These are phyloP conservation scores for Nannochloris sp. DNA, from an alignment of 139 green algal species.

Conservation along the genomic window DNA sequence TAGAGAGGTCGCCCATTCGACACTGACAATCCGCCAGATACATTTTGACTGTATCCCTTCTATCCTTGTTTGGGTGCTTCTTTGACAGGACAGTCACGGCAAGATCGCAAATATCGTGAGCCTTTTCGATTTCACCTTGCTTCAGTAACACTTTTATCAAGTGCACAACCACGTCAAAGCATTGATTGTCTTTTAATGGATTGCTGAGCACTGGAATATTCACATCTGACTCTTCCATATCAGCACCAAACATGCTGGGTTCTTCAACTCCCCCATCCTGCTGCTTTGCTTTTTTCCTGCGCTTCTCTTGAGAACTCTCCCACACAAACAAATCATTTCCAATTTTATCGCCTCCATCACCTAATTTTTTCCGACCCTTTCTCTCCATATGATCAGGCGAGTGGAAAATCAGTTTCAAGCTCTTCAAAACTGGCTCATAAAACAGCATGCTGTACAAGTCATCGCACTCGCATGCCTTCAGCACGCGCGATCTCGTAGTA, in stretches of 20 bases:
- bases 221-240: background rate
- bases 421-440: conserved; percentile 5
- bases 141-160: background rate
- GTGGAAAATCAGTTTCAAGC: background rate
- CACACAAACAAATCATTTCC: background rate
- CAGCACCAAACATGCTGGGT: background rate
- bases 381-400: background rate
- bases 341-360: background rate
- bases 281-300: background rate
- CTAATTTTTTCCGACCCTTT: background rate
- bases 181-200: conserved; percentile 2
- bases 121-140: background rate
- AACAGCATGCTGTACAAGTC: conserved; percentile 26
- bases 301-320: background rate
- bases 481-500: background rate
- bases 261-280: background rate
- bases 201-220: background rate
- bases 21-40: conserved; percentile 19
- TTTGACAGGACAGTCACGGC: conserved; percentile 1
- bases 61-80: conserved; percentile 10
- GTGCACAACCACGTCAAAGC: conserved; percentile 5
- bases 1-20: conserved; percentile 5
- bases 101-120: background rate
- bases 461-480: conserved; percentile 11
- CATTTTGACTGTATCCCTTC: conserved; percentile 28